Percentiles rank a stretch among this genome's conserved stretches.
Conservation (phyloP, 306 rosid genomes). For the Lithocarpus polystachyus region DNA sequence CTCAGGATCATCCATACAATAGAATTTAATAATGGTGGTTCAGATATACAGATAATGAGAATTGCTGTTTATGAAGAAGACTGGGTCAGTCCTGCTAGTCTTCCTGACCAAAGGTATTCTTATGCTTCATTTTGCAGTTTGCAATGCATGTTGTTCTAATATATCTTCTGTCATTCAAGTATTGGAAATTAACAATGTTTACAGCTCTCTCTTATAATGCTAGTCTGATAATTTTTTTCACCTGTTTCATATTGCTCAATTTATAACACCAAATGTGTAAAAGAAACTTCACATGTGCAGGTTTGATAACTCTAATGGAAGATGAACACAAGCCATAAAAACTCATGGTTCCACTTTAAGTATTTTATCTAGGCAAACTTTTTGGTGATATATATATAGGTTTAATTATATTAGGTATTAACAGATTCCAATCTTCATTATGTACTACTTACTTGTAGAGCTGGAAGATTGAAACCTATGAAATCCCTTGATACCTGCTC, state of each 20-base stretch:
- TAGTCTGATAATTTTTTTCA: too few species aligned
- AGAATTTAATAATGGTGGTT: constrained; percentile 77
- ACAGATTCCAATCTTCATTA: neutral
- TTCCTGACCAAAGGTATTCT: constrained; percentile 55
- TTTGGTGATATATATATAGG: neutral
- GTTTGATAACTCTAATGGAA: neutral
- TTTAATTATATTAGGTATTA: too few species aligned
- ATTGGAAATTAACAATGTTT: neutral
- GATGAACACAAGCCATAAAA: neutral
- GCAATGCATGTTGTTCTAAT: neutral
- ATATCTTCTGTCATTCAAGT: neutral
- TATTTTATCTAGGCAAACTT: neutral
- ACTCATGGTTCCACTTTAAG: neutral
- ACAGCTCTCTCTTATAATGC: neutral
- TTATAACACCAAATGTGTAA: neutral
- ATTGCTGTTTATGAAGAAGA: constrained; percentile 85
- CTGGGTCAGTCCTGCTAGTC: constrained; percentile 73
- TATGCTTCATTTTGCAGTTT: constrained; percentile 10
- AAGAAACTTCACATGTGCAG: neutral
- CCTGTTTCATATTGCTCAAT: neutral
- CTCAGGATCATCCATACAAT: constrained; percentile 84
- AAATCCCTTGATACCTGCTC: neutral
- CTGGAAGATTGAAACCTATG: neutral
- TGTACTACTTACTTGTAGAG: neutral
- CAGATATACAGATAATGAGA: constrained; percentile 89